phyloP scores from a whole-genome alignment of 2,329 filamentous ascomycete species.

The Drechslerella stenobrocha region DNA sequence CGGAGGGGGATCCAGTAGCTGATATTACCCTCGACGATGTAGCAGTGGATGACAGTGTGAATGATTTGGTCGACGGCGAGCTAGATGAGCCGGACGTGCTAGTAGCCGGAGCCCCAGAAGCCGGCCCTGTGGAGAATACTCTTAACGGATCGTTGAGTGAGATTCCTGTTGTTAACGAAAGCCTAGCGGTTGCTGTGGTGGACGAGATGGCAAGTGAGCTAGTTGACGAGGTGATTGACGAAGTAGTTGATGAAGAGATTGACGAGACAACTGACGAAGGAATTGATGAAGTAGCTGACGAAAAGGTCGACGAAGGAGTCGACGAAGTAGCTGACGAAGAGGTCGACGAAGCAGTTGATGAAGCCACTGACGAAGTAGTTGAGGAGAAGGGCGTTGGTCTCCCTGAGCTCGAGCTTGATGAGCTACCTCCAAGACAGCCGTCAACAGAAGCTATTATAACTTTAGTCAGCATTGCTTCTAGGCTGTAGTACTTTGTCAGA shows the following conservation, averaged over 20 bases:
- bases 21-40: no score
- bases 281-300: no score
- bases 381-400: no score
- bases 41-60: no score
- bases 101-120: no score
- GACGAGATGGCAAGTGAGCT: not conserved
- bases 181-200: not conserved
- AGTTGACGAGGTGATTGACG: not conserved
- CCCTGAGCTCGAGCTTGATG: slow-evolving; percentile 15
- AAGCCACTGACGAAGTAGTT: slow-evolving; percentile 7
- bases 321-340: slow-evolving; percentile 9
- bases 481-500: not conserved
- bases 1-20: no score
- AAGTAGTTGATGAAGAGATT: not conserved
- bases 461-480: not conserved
- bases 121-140: no score
- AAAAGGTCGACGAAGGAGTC: not conserved
- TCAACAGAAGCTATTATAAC: slow-evolving; percentile 7
- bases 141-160: no score
- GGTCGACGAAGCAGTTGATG: not conserved
- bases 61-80: no score
- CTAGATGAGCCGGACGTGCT: no score
- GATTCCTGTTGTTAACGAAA: no score
- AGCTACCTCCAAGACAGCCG: slow-evolving; percentile 5
- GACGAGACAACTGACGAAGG: not conserved